Evolutionary conservation across 495 filamentous ascomycete species (phyloP).

Genomic region (Talaromyces ruber): DNA sequence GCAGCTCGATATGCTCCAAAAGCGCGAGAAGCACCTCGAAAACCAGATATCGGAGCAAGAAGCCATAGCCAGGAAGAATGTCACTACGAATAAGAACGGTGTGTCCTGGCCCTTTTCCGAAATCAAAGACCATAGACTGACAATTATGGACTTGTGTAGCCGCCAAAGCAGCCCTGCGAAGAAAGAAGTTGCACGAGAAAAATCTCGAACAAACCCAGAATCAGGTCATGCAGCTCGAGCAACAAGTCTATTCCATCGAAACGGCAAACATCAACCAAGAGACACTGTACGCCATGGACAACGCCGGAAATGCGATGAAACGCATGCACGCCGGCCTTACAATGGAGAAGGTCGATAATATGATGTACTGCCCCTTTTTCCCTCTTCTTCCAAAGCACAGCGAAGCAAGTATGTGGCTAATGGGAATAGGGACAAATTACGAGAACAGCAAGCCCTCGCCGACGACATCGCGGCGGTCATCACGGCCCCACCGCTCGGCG

Average conservation of each 20-base stretch:
- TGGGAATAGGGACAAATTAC: conserved; percentile 69
- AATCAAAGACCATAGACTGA: background rate
- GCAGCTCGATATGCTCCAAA: conserved; percentile 95
- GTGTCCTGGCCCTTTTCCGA: conserved; percentile 19
- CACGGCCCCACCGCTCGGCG: conserved; percentile 57
- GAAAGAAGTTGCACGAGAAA: conserved; percentile 91
- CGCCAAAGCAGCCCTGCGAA: conserved; percentile 82
- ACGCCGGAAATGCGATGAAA: conserved; percentile 80
- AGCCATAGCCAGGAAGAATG: conserved; percentile 79
- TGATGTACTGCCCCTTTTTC: conserved; percentile 63
- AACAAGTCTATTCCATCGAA: conserved; percentile 94
- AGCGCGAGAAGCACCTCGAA: conserved; percentile 86
- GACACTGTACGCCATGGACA: conserved; percentile 90
- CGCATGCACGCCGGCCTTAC: conserved; percentile 84
- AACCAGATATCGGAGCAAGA: conserved; percentile 93
- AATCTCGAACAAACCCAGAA: conserved; percentile 80
- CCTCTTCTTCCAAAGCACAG: background rate
- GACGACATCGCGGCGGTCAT: conserved; percentile 87
- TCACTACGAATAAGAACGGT: conserved; percentile 87
- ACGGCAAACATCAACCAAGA: conserved; percentile 98
- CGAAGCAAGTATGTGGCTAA: background rate
- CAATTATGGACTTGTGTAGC: conserved; percentile 37
- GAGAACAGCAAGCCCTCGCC: conserved; percentile 85
- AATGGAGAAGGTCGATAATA: conserved; percentile 86
- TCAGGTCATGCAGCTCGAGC: conserved; percentile 86